Evolutionary conservation across 1,139 yeast genomes (phyloP).

Genomic region (Diutina ranongensis): DNA sequence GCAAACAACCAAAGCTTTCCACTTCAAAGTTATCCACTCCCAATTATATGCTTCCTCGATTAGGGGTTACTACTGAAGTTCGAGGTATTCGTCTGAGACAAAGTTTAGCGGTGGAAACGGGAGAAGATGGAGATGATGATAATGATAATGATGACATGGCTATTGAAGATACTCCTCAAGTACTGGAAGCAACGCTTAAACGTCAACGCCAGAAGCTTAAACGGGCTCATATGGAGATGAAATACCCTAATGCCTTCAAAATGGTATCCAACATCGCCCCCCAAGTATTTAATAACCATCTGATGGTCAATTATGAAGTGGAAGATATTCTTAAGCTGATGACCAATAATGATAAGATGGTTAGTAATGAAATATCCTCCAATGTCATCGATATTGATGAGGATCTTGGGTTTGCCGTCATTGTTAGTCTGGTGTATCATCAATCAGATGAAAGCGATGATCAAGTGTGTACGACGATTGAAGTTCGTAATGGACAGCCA

Average conservation of each 20-base stretch:
- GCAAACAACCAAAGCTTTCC: constrained; percentile 13
- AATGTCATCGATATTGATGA: constrained; percentile 1
- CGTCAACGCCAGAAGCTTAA: constrained; percentile 24
- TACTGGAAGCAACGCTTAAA: constrained; percentile 23
- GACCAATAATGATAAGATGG: neutral
- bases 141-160: constrained; percentile 36
- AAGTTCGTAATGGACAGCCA: constrained; percentile 32
- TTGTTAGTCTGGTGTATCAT: neutral
- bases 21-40: constrained; percentile 29
- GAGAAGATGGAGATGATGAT: constrained; percentile 22
- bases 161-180: constrained; percentile 15
- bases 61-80: constrained; percentile 38
- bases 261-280: constrained; percentile 26
- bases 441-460: neutral
- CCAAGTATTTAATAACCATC: constrained; percentile 13
- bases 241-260: constrained; percentile 29
- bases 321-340: neutral
- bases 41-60: constrained; percentile 30
- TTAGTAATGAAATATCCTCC: neutral
- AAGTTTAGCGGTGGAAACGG: constrained; percentile 17
- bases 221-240: constrained; percentile 21
- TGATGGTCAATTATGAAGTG: neutral
- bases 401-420: constrained; percentile 2
- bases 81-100: constrained; percentile 24
- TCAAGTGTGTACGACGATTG: constrained; percentile 15